A percentile compares a stretch with the other conserved stretches of the same genome.
These are phyloP conservation scores for Alnus glutinosa DNA, from an alignment of 306 rosid species.

Conservation along the genomic window DNA sequence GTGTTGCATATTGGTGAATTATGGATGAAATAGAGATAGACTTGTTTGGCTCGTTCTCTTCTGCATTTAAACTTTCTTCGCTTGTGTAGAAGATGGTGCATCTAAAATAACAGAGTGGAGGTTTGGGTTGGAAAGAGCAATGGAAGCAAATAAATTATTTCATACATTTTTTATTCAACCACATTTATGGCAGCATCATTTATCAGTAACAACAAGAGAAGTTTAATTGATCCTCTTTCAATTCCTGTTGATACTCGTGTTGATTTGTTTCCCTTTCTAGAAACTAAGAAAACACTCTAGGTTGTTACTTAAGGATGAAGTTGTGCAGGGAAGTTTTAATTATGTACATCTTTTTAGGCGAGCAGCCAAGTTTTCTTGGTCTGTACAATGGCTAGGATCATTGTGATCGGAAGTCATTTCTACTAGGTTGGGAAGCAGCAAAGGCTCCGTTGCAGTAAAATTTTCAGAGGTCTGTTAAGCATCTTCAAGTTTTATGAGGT, in stretches of 20 bases:
- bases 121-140: not conserved
- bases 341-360: not conserved
- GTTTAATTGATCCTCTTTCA: too few relatives aligned
- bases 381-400: not conserved
- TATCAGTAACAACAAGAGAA: too few relatives aligned
- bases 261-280: not conserved
- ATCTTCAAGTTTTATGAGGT: not conserved
- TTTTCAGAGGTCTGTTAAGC: not conserved
- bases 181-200: not conserved
- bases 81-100: not conserved
- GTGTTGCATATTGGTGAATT: not conserved
- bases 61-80: too few relatives aligned
- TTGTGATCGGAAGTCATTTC: not conserved
- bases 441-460: not conserved
- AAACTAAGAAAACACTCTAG: not conserved
- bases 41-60: too few relatives aligned
- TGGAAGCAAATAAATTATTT: not conserved
- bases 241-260: not conserved
- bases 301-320: not conserved
- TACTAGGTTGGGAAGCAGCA: not conserved
- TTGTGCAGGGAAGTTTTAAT: not conserved
- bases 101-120: not conserved
- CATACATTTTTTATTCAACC: not conserved
- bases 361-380: not conserved
- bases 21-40: constrained; percentile 7